phyloP scores from a whole-genome alignment of 352 stramenopile genomes.

The Globisporangium middletonii region DNA sequence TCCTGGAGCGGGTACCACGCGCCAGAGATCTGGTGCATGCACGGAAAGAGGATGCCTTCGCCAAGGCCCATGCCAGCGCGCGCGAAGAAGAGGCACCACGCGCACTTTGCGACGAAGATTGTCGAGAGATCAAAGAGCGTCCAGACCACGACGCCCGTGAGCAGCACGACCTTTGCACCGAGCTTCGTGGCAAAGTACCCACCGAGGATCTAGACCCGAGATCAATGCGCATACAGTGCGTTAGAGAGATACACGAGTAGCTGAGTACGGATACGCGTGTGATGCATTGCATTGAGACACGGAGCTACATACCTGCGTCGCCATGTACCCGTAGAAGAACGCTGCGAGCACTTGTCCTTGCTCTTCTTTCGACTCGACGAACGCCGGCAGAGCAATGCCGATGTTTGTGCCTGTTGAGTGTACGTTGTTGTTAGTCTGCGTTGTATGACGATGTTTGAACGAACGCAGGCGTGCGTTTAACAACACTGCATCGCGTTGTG shows the following conservation, averaged over 20 bases:
- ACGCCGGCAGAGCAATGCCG: constrained; percentile 72
- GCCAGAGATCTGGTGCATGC: constrained; percentile 83
- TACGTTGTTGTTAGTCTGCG: not conserved
- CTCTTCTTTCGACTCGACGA: constrained; percentile 66
- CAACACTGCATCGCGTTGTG: not conserved
- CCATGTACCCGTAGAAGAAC: constrained; percentile 88
- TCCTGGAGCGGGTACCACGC: constrained; percentile 81
- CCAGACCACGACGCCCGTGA: constrained; percentile 77
- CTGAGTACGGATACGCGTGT: not conserved
- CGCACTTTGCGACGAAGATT: constrained; percentile 48
- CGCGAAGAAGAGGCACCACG: constrained; percentile 66
- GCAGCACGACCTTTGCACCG: constrained; percentile 67
- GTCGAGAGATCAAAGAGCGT: constrained; percentile 83
- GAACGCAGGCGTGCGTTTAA: not conserved
- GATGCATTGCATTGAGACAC: not conserved
- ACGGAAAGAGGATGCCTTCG: constrained; percentile 84
- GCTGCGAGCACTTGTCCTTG: constrained; percentile 78
- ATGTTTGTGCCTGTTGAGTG: constrained; percentile 73
- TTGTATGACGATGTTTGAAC: not conserved
- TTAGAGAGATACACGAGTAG: not conserved
- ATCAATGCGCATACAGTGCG: not conserved
- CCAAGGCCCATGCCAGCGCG: constrained; percentile 79
- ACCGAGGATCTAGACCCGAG: constrained; percentile 44
- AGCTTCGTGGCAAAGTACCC: constrained; percentile 67
- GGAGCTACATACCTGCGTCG: constrained; percentile 52